Evolutionary conservation across 441 rosid species (phyloP), one percentile per base, ranked within the genome.

Genomic region (Manihot esculenta): DNA sequence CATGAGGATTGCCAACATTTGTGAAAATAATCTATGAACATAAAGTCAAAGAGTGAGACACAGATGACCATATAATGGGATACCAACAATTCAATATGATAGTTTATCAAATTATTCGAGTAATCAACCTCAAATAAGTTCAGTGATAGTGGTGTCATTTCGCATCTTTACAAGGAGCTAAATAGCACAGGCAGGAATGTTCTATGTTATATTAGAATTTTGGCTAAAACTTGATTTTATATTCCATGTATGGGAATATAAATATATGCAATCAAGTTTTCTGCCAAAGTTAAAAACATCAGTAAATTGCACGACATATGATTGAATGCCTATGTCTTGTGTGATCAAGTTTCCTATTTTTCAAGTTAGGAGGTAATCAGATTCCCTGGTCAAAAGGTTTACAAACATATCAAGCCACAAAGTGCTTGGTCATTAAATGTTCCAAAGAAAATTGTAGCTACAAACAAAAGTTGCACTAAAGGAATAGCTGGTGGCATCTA

Each of bases 1-100:
- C 99, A 80, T 94, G 99, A 80, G 99, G 99, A 74, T 94, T 92
- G 75, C 99, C 99, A 63, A 94, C 97, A 79, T 94, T 94, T 63
- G 99, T 94, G 83, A 94, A 94, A 74, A 94, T 87, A 76, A 94
- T 94, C 99, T 94, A 84, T 66, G 48, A 63, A 69, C 35, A 67
- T 42, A 51, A 77, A 71, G 21, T 70, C n/a, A 35, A 60, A 80
- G 51, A 48, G 47, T 67, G 45, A 70, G 71, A 72, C 53, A 24
- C 48, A 20, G 20, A 48, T 45, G 74, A 73, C 48, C 20, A 50
- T 26, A 60, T 23, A 21, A 21, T 6, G 21, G 30, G 54, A 30
- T 64, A 9, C 45, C 1, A 13, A 54, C 63, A 56, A n/a, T 13
- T 41, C 4, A 21, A 23, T 20, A 13, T 12, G 48, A 51, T 9